phyloP scores from a whole-genome alignment of 306 rosid genomes.

The Ammopiptanthus mongolicus region DNA sequence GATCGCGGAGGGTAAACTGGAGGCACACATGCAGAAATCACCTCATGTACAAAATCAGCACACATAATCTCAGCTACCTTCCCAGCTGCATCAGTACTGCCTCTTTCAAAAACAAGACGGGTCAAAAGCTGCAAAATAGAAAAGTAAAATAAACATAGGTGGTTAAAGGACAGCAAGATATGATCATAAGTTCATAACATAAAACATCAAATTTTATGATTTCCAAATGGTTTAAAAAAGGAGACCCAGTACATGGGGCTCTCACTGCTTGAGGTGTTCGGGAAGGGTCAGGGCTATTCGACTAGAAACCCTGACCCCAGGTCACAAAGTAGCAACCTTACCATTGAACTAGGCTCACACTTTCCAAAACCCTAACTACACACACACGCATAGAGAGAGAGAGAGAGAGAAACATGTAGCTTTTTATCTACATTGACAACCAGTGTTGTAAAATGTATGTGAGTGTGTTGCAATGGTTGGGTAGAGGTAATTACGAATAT shows the following conservation, averaged over 20 bases:
- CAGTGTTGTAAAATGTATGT: not conserved
- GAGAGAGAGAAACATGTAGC: not conserved
- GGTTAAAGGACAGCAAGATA: slow-evolving; percentile 13
- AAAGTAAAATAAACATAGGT: not conserved
- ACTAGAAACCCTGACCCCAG: not conserved
- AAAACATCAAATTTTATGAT: slow-evolving; percentile 1
- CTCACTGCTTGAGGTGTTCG: not conserved
- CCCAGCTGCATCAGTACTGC: slow-evolving; percentile 95
- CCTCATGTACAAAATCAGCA: slow-evolving; percentile 97
- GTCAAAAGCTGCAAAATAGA: slow-evolving; percentile 76
- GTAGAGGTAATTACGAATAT: not conserved
- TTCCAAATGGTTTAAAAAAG: not conserved
- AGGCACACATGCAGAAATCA: slow-evolving; percentile 95
- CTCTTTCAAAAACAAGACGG: slow-evolving; percentile 92
- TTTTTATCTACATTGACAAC: not conserved
- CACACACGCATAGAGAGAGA: too few species aligned
- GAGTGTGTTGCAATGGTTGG: not conserved
- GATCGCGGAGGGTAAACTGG: slow-evolving; percentile 92
- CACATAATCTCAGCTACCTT: slow-evolving; percentile 91
- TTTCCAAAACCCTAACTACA: not conserved
- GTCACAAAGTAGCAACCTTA: not conserved
- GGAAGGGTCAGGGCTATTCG: not conserved
- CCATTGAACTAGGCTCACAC: not conserved
- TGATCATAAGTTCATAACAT: slow-evolving; percentile 6
- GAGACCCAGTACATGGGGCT: slow-evolving; percentile 5